phyloP scores from a whole-genome alignment of 1,284 basidiomycete species.

The Tylopilus sp. region DNA sequence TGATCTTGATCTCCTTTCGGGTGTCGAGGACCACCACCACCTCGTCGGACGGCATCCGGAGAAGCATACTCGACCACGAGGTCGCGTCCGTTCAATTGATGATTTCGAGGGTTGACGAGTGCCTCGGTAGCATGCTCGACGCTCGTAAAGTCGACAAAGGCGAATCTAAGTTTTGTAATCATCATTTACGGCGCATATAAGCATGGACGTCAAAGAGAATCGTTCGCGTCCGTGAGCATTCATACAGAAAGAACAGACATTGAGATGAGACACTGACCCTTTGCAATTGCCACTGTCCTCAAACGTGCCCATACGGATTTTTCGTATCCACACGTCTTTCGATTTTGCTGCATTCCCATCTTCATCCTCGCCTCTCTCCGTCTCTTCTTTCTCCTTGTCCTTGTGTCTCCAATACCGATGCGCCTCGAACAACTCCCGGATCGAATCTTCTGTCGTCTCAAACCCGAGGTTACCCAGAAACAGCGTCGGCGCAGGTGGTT shows the following conservation, averaged over 20 bases:
- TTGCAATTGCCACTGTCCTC: conserved; percentile 95
- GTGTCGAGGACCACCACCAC: conserved; percentile 39
- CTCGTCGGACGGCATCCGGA: conserved; percentile 79
- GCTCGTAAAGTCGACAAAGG: conserved; percentile 89
- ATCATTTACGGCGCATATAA: neutral
- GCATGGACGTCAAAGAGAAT: neutral
- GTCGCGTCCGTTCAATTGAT: conserved; percentile 79
- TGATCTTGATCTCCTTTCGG: conserved; percentile 19
- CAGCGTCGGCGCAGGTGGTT: conserved; percentile 78
- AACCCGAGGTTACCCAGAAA: conserved; percentile 91
- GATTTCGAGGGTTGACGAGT: conserved; percentile 83
- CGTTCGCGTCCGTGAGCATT: conserved; percentile 22
- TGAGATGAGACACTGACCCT: conserved; percentile 56
- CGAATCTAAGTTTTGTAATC: conserved; percentile 62
- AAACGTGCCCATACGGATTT: conserved; percentile 92
- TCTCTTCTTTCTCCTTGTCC: conserved; percentile 25
- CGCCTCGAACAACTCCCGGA: conserved; percentile 71
- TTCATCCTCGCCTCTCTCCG: conserved; percentile 3
- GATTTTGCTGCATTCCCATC: conserved; percentile 15
- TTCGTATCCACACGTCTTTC: conserved; percentile 72
- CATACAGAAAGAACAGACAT: neutral
- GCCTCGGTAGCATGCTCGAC: conserved; percentile 78
- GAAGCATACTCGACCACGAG: conserved; percentile 89
- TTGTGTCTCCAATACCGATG: conserved; percentile 42
- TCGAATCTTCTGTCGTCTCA: conserved; percentile 76